A percentile compares a stretch with the other conserved stretches of the same genome.
phyloP scores from a whole-genome alignment of 208 protist species.

The Acanthamoeba sp. region DNA sequence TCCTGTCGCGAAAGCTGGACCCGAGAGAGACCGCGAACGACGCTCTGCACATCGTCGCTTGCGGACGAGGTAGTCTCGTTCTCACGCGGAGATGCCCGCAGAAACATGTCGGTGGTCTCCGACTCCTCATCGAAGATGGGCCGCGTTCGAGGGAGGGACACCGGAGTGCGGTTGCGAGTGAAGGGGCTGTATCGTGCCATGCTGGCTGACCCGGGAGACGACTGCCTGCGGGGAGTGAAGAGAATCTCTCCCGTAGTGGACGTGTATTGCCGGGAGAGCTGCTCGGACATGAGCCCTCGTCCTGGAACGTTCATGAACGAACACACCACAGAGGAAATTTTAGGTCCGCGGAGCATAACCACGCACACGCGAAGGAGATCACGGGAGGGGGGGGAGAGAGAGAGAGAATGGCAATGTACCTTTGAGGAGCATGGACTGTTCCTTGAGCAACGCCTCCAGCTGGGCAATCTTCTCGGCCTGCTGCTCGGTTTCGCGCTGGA shows the following conservation, averaged over 20 bases:
- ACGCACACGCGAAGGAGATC: no score
- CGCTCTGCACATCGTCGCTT: not conserved
- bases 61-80: not conserved
- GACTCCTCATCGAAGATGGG: constrained; percentile 10
- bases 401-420: not conserved
- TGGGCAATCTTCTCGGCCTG: constrained; percentile 31
- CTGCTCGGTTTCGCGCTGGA: not conserved
- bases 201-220: not conserved
- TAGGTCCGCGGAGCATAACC: no score
- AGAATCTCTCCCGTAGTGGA: constrained; percentile 40
- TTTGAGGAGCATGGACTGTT: constrained; percentile 62
- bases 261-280: constrained; percentile 34
- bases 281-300: not conserved
- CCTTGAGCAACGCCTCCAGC: constrained; percentile 7
- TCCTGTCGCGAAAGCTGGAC: not conserved
- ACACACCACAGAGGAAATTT: not conserved
- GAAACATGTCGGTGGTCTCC: constrained; percentile 30
- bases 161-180: constrained; percentile 23
- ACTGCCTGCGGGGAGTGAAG: constrained; percentile 31
- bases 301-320: not conserved
- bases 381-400: no score
- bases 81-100: not conserved
- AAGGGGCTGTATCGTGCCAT: constrained; percentile 8
- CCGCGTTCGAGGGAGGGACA: not conserved
- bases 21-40: not conserved